These are phyloP conservation scores for Ustilago crameri DNA, from an alignment of 1,284 basidiomycete species.

Conservation along the genomic window DNA sequence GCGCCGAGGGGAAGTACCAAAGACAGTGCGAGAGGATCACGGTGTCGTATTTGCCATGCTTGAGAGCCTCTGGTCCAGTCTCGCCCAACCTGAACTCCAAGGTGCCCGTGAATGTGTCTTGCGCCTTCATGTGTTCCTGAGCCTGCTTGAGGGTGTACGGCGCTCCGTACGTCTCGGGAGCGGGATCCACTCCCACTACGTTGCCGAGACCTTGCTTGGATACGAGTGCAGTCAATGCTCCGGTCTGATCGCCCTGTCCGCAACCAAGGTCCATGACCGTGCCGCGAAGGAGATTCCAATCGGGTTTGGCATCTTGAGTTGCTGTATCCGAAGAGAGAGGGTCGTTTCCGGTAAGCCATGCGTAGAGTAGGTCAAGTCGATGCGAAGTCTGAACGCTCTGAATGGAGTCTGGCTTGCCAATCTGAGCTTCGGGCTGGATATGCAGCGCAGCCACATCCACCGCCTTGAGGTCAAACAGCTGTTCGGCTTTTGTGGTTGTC, in stretches of 20 bases:
- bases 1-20: conserved; percentile 28
- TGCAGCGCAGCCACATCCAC: conserved; percentile 16
- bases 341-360: conserved; percentile 15
- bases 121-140: not conserved
- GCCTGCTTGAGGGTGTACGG: conserved; percentile 32
- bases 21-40: conserved; percentile 23
- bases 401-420: conserved; percentile 10
- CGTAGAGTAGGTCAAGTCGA: conserved; percentile 27
- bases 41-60: conserved; percentile 5
- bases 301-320: not conserved
- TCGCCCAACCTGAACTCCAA: conserved; percentile 14
- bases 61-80: conserved; percentile 15
- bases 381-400: conserved; percentile 27
- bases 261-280: conserved; percentile 29
- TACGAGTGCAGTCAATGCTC: conserved; percentile 9
- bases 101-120: conserved; percentile 8
- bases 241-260: conserved; percentile 30
- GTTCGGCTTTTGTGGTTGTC: conserved; percentile 19
- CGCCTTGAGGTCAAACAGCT: conserved; percentile 13
- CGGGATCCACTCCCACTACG: conserved; percentile 22
- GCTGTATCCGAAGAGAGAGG: not conserved
- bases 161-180: conserved; percentile 13
- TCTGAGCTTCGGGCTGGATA: conserved; percentile 10
- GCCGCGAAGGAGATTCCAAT: conserved; percentile 11
- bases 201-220: not conserved